Base-by-base conservation (phyloP, 1,139 yeast genomes). In the Suhomyces atakaporum region DNA sequence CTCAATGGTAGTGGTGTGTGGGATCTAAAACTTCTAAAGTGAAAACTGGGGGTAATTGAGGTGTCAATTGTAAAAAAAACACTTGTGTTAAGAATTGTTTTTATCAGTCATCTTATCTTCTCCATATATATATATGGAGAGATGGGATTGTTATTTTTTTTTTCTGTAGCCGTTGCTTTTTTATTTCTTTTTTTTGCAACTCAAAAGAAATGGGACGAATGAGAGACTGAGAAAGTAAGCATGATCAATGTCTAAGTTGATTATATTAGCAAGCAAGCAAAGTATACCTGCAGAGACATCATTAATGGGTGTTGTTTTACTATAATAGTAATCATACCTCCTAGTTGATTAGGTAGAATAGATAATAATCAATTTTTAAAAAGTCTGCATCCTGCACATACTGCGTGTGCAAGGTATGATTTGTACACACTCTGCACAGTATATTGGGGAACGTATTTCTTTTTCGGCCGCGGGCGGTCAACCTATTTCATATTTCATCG, bases 161-260 rank as follows among this genome's bases (percentile, higher is more conserved):
- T 31, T 33, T 19, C 29, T 28, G 9, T 20, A 22, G 40, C 38
- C 40, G 40, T 37, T 37, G 36, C 40, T 37, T 37, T 37, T 37
- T 23, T 18, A 30, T 37, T 37, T 25, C 37, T 37, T 37, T 36
- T 18, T 33, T 33, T 30, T 33, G 35, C 40, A 30, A 29, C 38
- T 33, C 40, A 37, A 37, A 37, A 37, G 40, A 37, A 37, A 37
- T 33, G 20, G 31, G 27, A 25, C 40, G 27, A 37, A 37, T 37
- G 37, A 37, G 34, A 29, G 25, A 31, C 25, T 33, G 37, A 29
- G 27, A 37, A 21, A 27, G 31, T 37, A 33, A 37, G 32, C 40
- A n/a, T n/a, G n/a, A n/a, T n/a, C n/a, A n/a, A n/a, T n/a, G n/a
- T n/a, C n/a, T n/a, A n/a, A n/a, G n/a, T n/a, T n/a, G n/a, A n/a